Conservation (phyloP, 257 asterid species). For the Cruciata laevipes region DNA sequence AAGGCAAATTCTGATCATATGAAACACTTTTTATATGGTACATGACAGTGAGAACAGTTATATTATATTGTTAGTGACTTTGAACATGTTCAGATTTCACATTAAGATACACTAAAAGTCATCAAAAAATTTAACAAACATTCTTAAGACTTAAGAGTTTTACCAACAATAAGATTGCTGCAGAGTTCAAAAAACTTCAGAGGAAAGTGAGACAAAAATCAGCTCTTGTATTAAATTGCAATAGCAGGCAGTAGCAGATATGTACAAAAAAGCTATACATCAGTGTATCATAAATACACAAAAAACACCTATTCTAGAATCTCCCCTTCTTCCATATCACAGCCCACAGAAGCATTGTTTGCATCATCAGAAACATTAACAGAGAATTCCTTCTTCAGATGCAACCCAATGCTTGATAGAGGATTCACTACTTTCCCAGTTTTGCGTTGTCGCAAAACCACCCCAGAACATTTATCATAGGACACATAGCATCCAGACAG, state of each 20-base stretch:
- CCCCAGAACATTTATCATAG: slow-evolving; percentile 13
- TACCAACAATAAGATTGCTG: neutral
- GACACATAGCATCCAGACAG: slow-evolving; percentile 25
- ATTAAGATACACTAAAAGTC: no score
- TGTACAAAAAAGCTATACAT: neutral
- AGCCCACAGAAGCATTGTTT: slow-evolving; percentile 19
- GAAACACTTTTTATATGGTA: neutral
- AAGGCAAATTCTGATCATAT: neutral
- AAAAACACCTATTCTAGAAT: slow-evolving; percentile 19
- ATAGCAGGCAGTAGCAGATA: neutral
- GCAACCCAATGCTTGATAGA: slow-evolving; percentile 48
- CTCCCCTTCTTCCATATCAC: slow-evolving; percentile 56
- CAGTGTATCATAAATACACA: neutral
- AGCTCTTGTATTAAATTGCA: neutral
- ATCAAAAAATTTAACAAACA: neutral
- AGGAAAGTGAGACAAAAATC: neutral
- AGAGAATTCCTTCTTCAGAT: slow-evolving; percentile 30
- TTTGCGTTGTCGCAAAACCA: neutral
- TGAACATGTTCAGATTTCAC: neutral
- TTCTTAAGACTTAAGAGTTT: neutral
- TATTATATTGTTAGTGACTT: neutral
- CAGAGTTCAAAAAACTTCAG: neutral
- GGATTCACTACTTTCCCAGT: slow-evolving; percentile 20
- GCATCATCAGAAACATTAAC: slow-evolving; percentile 15
- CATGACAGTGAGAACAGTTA: neutral